Percentiles rank a stretch among this genome's conserved stretches.
Evolutionary conservation across 2,329 filamentous ascomycete species (phyloP).

Genomic region (Falciphora oryzae): DNA sequence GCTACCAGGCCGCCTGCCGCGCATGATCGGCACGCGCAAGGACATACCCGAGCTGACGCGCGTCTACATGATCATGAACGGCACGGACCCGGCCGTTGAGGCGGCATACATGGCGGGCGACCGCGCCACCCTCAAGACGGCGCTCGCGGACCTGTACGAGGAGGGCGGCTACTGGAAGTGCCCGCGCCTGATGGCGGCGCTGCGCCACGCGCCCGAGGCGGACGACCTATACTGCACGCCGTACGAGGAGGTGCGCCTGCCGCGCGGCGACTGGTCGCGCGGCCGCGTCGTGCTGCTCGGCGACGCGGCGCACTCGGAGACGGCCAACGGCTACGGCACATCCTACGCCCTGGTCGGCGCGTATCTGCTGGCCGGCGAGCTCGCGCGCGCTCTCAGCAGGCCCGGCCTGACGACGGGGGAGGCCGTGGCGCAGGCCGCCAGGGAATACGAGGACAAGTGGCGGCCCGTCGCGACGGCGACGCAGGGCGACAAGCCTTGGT

Average conservation of each 20-base stretch:
- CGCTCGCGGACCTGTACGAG: constrained; percentile 30
- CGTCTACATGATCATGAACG: constrained; percentile 29
- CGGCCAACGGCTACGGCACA: constrained; percentile 38
- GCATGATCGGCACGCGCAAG: constrained; percentile 31
- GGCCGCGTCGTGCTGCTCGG: constrained; percentile 46
- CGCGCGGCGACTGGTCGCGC: constrained; percentile 31
- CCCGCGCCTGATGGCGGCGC: constrained; percentile 20
- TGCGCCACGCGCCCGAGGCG: constrained; percentile 32
- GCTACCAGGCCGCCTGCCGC: constrained; percentile 21
- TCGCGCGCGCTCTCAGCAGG: constrained; percentile 11
- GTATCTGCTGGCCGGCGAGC: constrained; percentile 52
- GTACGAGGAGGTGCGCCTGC: constrained; percentile 37
- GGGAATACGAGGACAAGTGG: constrained; percentile 36
- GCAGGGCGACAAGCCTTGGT: constrained; percentile 27
- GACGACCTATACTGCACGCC: constrained; percentile 41
- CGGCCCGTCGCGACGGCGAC: constrained; percentile 35
- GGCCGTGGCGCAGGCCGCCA: constrained; percentile 28
- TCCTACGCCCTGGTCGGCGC: constrained; percentile 41
- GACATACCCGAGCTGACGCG: constrained; percentile 30
- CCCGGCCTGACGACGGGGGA: constrained; percentile 4
- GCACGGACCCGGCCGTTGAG: constrained; percentile 18
- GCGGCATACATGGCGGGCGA: constrained; percentile 24
- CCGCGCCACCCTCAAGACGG: constrained; percentile 32
- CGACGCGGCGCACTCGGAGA: constrained; percentile 33
- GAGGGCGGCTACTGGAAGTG: constrained; percentile 35